Evolutionary conservation across 2,329 filamentous ascomycete genomes (phyloP), one percentile per base, ranked within the genome.

Genomic region (Verticillium nubilum): DNA sequence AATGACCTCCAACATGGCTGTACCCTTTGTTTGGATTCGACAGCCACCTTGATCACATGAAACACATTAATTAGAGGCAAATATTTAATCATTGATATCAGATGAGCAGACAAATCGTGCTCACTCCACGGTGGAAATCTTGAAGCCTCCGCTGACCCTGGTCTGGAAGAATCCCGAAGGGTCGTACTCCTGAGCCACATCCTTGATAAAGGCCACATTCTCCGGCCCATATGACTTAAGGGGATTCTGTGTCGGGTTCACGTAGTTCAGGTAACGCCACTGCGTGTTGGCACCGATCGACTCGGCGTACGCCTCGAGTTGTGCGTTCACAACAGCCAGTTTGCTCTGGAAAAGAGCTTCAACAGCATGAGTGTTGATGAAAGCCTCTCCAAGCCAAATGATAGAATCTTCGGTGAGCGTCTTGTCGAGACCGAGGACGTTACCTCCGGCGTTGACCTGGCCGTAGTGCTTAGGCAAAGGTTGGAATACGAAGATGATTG

Each of bases 251-350:
- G 68, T 69, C 53, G 69, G 68, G 1, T 66, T 63, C 59, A 68
- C 68, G 55, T 76, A 74, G 63, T 74, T 74, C 56, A 75, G 68
- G 56, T 76, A 76, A 59, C 69, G 66, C 61, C 69, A 75, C 0
- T 65, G 58, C 52, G 70, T 67, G 37, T 64, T 55, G 28, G 56
- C 59, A 25, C 53, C 60, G 13, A 35, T 59, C 19, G 35, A 61
- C 54, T 58, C 42, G n/a, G 61, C 62, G 58, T 61, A 66, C 17
- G 27, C 54, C 58, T 70, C 65, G 4, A 71, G 70, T 4, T 69
- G 70, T 9, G 68, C 65, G 58, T 68, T 64, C 2, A 72, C 69
- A 13, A 60, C 47, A 12, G 62, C 65, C 9, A 73, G 67, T 28
- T 70, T 69, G 65, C 67, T 68, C 58, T 70, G 67, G 19, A 73